Base-by-base conservation (phyloP, 805 yeast genomes). In the Nadsonia fulvescens region DNA sequence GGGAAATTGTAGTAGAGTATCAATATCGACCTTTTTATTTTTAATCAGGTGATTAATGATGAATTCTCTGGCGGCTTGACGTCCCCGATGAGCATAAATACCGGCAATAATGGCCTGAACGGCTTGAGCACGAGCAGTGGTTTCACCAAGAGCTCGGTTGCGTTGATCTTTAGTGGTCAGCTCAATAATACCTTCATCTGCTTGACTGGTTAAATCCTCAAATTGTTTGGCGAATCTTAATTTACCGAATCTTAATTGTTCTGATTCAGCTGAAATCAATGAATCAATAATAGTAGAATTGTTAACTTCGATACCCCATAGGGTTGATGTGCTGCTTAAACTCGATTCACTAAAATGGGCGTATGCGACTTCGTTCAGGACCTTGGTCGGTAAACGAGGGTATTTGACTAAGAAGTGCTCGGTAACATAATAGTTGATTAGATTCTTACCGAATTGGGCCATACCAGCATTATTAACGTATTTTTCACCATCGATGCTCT, bases 281-380 rank as follows among this genome's bases (percentile, higher is more conserved):
- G 79, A 67, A 25, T 71, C 70, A 32, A 81, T 49, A 23, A 70
- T 59, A 12, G 78, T 53, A 5, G 69, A 54, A 5, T 53, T 50
- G 44, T 83, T 95, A 10, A 63, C 59, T 50, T 81, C 83, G 25
- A 89, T 70, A 53, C 98, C 98, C 95, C 95, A 89, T 12, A 46
- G 32, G 40, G 60, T 62, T 18, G 82, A 94, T 14, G 82, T 55
- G 25, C 63, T 64, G 18, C 66, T 55, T 31, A 89, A 56, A 1
- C 81, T 62, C 9, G 58, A 63, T 18, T 67, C 63, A 3, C 86
- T 77, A 43, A 76, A 62, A 44, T 70, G 77, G 1, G 89, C 63
- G 37, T 77, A 73, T 6, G 76, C 70, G 1, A 92, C 78, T 5
- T 71, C 68, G 39, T 71, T 67, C 30, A 81, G 63, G 14, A 83